Evolutionary conservation across 805 yeast genomes (phyloP).

Genomic region (Yamadazyma paraphyllophila): DNA sequence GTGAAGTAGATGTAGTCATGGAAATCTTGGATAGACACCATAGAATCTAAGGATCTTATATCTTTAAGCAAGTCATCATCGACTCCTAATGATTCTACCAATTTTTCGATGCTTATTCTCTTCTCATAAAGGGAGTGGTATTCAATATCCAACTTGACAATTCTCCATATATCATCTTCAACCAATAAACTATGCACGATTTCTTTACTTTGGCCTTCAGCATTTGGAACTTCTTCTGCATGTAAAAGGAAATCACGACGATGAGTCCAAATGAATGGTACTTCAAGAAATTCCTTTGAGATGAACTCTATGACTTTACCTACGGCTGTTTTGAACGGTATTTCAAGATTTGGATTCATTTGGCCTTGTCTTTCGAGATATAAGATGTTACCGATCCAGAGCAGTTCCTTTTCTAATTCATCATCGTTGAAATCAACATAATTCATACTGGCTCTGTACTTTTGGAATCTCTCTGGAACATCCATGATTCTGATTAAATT

Average conservation of each 20-base stretch:
- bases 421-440: conserved; percentile 66
- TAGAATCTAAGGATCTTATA: conserved; percentile 53
- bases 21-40: conserved; percentile 83
- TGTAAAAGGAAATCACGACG: conserved; percentile 82
- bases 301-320: conserved; percentile 68
- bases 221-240: conserved; percentile 46
- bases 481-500: conserved; percentile 83
- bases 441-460: conserved; percentile 63
- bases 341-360: conserved; percentile 36
- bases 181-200: conserved; percentile 52
- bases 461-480: conserved; percentile 89
- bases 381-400: conserved; percentile 74
- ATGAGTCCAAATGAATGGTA: conserved; percentile 93
- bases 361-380: conserved; percentile 52
- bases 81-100: conserved; percentile 52
- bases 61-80: conserved; percentile 59
- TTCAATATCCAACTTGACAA: conserved; percentile 81
- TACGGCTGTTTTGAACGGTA: conserved; percentile 67
- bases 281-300: conserved; percentile 77
- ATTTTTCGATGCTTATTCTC: conserved; percentile 56
- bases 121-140: conserved; percentile 82
- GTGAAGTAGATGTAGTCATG: conserved; percentile 78
- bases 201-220: conserved; percentile 32
- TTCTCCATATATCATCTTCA: conserved; percentile 91
- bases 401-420: conserved; percentile 70